phyloP scores from a whole-genome alignment of 2,329 filamentous ascomycete genomes.

The Fusarium udum region DNA sequence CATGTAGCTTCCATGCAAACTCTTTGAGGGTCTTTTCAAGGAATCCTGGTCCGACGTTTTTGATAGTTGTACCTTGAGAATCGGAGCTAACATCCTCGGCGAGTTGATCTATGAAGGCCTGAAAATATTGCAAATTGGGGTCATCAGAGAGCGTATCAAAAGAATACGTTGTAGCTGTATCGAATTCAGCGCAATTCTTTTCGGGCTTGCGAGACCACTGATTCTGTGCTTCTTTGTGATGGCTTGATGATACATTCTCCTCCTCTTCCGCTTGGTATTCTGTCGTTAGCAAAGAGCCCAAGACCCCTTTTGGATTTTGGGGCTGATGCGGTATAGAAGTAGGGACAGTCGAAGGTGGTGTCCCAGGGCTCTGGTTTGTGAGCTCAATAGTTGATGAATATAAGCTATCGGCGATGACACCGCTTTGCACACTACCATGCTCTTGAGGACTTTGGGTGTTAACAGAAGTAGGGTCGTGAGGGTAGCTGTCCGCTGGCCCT shows the following conservation, averaged over 20 bases:
- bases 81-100: not conserved
- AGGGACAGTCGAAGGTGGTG: not conserved
- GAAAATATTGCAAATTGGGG: not conserved
- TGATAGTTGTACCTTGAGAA: not conserved
- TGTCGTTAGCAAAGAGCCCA: not conserved
- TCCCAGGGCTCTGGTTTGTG: not conserved
- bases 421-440: not conserved
- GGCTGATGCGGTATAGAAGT: not conserved
- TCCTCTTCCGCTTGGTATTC: rapidly evolving
- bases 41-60: rapidly evolving
- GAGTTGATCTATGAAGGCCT: not conserved
- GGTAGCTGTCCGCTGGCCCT: not conserved
- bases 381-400: not conserved
- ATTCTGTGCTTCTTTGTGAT: rapidly evolving
- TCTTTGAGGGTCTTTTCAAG: not conserved
- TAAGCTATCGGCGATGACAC: not conserved
- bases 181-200: rapidly evolving
- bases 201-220: not conserved
- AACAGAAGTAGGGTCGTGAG: rapidly evolving
- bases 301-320: rapidly evolving
- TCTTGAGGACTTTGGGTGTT: no score
- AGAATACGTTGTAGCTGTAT: not conserved
- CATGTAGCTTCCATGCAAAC: constrained; percentile 9
- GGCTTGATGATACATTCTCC: rapidly evolving
- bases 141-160: not conserved